A percentile compares a stretch with the other conserved stretches of the same genome.
phyloP scores from a whole-genome alignment of 768 basidiomycete genomes.

The Lentinus brumalis region DNA sequence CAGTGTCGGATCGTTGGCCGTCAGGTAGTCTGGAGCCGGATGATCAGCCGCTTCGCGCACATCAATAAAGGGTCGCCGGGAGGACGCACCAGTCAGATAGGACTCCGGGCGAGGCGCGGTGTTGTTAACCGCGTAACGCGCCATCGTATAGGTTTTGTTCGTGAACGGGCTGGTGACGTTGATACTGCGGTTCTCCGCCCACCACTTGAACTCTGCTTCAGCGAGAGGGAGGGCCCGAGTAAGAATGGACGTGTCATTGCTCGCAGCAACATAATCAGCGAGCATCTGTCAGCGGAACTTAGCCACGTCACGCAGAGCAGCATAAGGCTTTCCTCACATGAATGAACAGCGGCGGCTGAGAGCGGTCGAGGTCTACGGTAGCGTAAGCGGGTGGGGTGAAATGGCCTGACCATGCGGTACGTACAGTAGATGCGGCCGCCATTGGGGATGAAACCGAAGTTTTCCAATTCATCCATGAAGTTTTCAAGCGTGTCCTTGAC shows the following conservation, averaged over 20 bases:
- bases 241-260: slow-evolving; percentile 76
- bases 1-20: slow-evolving; percentile 66
- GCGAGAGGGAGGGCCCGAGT: slow-evolving; percentile 80
- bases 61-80: not conserved
- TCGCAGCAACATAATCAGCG: slow-evolving; percentile 73
- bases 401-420: slow-evolving; percentile 11
- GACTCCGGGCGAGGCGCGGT: slow-evolving; percentile 90
- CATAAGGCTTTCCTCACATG: slow-evolving; percentile 46
- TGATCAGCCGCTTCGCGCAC: not conserved
- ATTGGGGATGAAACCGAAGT: slow-evolving; percentile 91
- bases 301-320: not conserved
- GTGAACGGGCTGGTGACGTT: slow-evolving; percentile 72
- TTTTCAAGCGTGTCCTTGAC: slow-evolving; percentile 83
- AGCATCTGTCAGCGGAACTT: slow-evolving; percentile 63
- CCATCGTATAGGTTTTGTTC: slow-evolving; percentile 63
- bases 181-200: slow-evolving; percentile 71
- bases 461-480: slow-evolving; percentile 91
- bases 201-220: slow-evolving; percentile 85
- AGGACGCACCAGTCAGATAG: slow-evolving; percentile 56
- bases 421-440: slow-evolving; percentile 89
- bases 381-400: not conserved
- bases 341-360: slow-evolving; percentile 91
- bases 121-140: slow-evolving; percentile 78
- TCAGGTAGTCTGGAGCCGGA: slow-evolving; percentile 62
- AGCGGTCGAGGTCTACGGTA: slow-evolving; percentile 73